phyloP scores from a whole-genome alignment of 2,329 filamentous ascomycete species.

The Aaosphaeria arxii region DNA sequence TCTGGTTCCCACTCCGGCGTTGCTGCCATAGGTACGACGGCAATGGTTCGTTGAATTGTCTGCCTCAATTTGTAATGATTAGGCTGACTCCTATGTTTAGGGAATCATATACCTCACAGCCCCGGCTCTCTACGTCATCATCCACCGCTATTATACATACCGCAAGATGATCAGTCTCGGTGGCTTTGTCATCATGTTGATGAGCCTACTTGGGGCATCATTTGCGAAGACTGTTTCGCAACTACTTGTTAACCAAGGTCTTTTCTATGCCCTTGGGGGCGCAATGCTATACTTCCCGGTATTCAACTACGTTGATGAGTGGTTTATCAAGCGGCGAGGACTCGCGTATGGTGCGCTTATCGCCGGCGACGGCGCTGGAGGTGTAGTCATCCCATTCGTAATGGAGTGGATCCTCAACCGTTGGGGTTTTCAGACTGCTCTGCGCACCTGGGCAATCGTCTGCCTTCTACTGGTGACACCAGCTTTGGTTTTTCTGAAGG shows the following conservation, averaged over 20 bases:
- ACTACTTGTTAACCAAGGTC: conserved; percentile 35
- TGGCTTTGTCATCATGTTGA: conserved; percentile 33
- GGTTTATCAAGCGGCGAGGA: conserved; percentile 46
- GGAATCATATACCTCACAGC: conserved; percentile 43
- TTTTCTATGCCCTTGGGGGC: conserved; percentile 43
- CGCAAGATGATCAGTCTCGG: conserved; percentile 24
- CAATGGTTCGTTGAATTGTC: conserved; percentile 10
- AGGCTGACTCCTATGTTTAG: conserved; percentile 5
- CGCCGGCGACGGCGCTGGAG: conserved; percentile 39
- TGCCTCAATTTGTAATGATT: neutral
- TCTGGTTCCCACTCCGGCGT: conserved; percentile 6
- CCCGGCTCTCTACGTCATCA: conserved; percentile 35
- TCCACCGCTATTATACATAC: conserved; percentile 29
- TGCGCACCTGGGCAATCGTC: neutral
- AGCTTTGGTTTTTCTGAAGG: conserved; percentile 37
- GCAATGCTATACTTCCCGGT: conserved; percentile 45
- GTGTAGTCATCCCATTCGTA: conserved; percentile 43
- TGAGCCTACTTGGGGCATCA: conserved; percentile 32
- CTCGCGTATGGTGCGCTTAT: conserved; percentile 52
- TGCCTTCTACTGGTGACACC: conserved; percentile 24
- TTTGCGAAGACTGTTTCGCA: conserved; percentile 28
- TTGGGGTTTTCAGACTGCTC: neutral
- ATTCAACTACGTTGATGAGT: conserved; percentile 49
- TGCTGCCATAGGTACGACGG: conserved; percentile 16
- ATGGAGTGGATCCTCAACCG: conserved; percentile 22